phyloP scores from a whole-genome alignment of 148 eudicot species.

The Heliamphora exappendiculata region DNA sequence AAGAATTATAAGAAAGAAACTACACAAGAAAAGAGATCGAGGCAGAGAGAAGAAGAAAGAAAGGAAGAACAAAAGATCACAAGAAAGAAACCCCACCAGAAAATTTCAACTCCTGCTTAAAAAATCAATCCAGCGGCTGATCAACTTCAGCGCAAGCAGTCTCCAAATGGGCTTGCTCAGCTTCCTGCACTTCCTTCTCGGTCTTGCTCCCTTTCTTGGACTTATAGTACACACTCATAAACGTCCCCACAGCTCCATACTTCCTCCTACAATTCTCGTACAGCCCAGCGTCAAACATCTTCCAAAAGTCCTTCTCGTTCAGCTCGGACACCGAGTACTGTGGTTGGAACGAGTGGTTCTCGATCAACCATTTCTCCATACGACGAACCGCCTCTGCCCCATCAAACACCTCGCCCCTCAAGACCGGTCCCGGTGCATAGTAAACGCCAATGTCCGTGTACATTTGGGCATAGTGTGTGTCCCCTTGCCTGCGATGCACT shows the following conservation, averaged over 20 bases:
- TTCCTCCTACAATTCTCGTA: conserved; percentile 69
- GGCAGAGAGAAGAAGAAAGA: background rate
- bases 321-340: conserved; percentile 86
- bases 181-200: conserved; percentile 89
- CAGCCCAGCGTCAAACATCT: conserved; percentile 73
- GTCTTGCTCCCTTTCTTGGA: conserved; percentile 82
- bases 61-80: background rate
- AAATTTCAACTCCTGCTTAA: background rate
- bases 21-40: background rate
- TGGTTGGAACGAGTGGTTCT: conserved; percentile 80
- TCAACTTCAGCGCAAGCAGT: conserved; percentile 34
- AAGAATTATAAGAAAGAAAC: too few species aligned
- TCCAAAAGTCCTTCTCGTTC: conserved; percentile 72
- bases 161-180: conserved; percentile 64
- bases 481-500: conserved; percentile 63
- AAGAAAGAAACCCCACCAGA: conserved; percentile 7
- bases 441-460: conserved; percentile 86
- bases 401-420: conserved; percentile 81
- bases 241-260: conserved; percentile 79
- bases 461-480: conserved; percentile 79
- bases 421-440: conserved; percentile 76
- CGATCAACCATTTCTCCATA: conserved; percentile 78
- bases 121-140: conserved; percentile 24
- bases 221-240: conserved; percentile 87
- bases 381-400: conserved; percentile 67